Evolutionary conservation across 2,329 filamentous ascomycete genomes (phyloP), one percentile per base, ranked within the genome.

Genomic region (Cordyceps farinosa): DNA sequence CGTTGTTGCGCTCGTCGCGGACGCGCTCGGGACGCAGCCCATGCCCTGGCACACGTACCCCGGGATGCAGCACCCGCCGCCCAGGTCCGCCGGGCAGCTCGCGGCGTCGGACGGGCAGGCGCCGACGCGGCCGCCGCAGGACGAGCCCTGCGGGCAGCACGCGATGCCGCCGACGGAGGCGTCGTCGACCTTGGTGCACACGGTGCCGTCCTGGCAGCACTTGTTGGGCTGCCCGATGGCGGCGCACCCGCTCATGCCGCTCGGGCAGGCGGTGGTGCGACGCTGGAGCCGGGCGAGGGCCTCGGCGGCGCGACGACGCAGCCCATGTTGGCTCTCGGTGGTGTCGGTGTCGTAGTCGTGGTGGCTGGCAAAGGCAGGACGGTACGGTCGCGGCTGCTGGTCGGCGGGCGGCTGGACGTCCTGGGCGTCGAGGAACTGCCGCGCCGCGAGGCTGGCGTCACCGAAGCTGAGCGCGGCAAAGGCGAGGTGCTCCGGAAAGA

Each of bases 51-150:
- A 94, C 1, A 84, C 79, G 70, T 86, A 92, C 5, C 89, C 89
- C 0, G 86, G 80, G 11, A 92, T 86, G 72, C 90, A 94, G 71
- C 90, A 94, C 2, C 90, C 90, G 15, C 90, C 90, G 3, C 90
- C 90, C 0, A 87, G 73, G 40, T 82, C 81, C 8, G 84, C 80
- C 0, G 87, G 80, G 71, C 90, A 94, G 55, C 84, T 84, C 11
- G 84, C 83, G 65, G 89, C 87, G 47, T 83, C 87, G 4, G 79
- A 76, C 2, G 80, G 79, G 67, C 90, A 93, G n/a, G 71, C 71
- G 0, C 82, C 83, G 6, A 93, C 85, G 1, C 77, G 76, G 10
- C 88, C 88, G 3, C 82, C 82, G 72, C 90, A 94, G 6, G 74
- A 82, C 50, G 79, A 77, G 3, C 89, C 90, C 42, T 78, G 71